Evolutionary conservation across 2,329 filamentous ascomycete species (phyloP), one percentile per base, ranked within the genome.

Genomic region (Trichophyton rubrum): DNA sequence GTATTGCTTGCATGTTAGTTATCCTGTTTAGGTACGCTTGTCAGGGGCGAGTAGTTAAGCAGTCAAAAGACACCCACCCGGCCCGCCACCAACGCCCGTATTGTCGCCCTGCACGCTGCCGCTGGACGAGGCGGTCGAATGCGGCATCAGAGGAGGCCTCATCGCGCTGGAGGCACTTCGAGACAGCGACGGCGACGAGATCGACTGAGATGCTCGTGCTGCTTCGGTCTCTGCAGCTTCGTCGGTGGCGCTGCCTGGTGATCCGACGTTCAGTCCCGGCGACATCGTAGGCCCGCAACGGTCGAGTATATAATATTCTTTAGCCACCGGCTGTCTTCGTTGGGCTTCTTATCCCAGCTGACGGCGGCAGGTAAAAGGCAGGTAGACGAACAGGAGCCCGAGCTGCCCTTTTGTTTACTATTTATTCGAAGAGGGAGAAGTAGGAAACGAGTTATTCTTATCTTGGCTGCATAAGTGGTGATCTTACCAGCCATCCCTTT

Each of bases 151-250:
- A 58, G 68, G 71, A 63, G 76, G 77, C 30, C 71, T 74, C 78
- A 80, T 80, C 59, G 72, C 70, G 63, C 79, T 77, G 13, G 76
- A 78, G 27, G 75, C 71, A 27, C 76, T 76, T 64, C 78, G 74
- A 56, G 78, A 78, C 35, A 69, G 67, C 35, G 74, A 63, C 3
- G 72, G 69, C n/a, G 75, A 73, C 7, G 51, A n/a, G 24, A 15
- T 4, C 11, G 49, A 17, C 11, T 33, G 49, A 8, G 17, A 38
- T 8, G 27, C 9, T 6, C 33, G 51, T 8, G 20, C 45, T 15
- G 45, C 8, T 0, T 27, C 45, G 20, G 43, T 9, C 20, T 35
- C 51, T 9, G 13, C 27, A n/a, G 13, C 13, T 55, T 35, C 51
- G 11, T 55, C 51, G n/a, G 9, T 35, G 33, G 33, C 27, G 27